These are phyloP conservation scores for Tuber umbilicatum DNA, from an alignment of 495 filamentous ascomycete genomes.

Conservation along the genomic window DNA sequence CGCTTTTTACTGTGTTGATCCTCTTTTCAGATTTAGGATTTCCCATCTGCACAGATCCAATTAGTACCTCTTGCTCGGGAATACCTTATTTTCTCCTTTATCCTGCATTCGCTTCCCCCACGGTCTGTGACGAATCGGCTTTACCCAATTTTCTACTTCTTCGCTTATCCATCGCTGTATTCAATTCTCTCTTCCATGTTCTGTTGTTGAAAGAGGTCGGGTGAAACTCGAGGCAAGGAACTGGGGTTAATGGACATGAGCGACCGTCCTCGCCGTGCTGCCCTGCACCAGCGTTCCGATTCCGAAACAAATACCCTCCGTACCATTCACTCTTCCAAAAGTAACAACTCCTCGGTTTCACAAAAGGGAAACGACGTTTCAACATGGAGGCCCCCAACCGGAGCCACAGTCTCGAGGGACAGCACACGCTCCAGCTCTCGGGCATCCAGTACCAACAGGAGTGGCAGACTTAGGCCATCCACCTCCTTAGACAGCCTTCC, in stretches of 20 bases:
- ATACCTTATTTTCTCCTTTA: background rate
- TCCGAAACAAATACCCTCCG: constrained; percentile 39
- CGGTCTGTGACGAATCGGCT: background rate
- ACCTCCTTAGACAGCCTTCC: constrained; percentile 37
- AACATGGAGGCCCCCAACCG: constrained; percentile 27
- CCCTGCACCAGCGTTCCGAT: constrained; percentile 39
- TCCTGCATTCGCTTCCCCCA: constrained; percentile 7
- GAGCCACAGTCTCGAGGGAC: constrained; percentile 30
- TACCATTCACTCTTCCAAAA: constrained; percentile 30
- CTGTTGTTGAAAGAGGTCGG: constrained; percentile 24
- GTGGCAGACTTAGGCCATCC: constrained; percentile 13
- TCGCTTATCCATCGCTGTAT: background rate
- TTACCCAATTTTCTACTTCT: background rate
- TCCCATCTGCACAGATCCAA: background rate
- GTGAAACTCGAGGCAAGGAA: constrained; percentile 21
- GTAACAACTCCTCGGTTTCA: constrained; percentile 38
- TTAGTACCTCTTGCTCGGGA: background rate
- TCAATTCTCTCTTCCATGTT: constrained; percentile 9
- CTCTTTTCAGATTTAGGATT: background rate
- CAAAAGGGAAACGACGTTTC: constrained; percentile 33
- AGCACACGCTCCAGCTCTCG: constrained; percentile 34
- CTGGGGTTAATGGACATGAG: constrained; percentile 31
- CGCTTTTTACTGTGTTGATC: background rate
- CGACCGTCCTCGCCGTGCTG: constrained; percentile 30
- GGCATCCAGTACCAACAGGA: constrained; percentile 24